Evolutionary conservation across 2,329 filamentous ascomycete genomes (phyloP).

Genomic region (Orbilia brochopaga): DNA sequence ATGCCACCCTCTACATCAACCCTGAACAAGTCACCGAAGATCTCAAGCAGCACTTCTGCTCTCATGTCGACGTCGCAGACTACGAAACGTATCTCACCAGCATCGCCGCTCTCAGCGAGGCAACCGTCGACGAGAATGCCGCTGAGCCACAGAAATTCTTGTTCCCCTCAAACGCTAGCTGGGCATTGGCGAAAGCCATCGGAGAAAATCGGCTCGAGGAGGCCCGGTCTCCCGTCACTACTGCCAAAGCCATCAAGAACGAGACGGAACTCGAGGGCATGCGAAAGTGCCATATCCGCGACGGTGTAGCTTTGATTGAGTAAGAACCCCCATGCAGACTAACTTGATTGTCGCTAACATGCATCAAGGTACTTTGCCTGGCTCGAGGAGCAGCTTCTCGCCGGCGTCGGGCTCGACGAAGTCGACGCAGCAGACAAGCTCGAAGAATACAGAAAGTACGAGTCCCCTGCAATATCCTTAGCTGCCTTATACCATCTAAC

Average conservation of each 20-base stretch:
- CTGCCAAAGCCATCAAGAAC: slow-evolving; percentile 95
- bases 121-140: slow-evolving; percentile 55
- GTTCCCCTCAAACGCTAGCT: slow-evolving; percentile 86
- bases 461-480: background rate
- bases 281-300: slow-evolving; percentile 89
- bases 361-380: slow-evolving; percentile 78
- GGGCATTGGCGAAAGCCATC: slow-evolving; percentile 85
- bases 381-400: slow-evolving; percentile 85
- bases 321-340: slow-evolving; percentile 8
- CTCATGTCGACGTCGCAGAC: slow-evolving; percentile 75
- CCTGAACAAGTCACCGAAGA: slow-evolving; percentile 74
- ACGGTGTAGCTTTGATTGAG: slow-evolving; percentile 86
- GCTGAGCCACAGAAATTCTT: slow-evolving; percentile 68
- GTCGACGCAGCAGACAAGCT: slow-evolving; percentile 91
- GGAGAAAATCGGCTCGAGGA: slow-evolving; percentile 87
- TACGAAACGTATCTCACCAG: slow-evolving; percentile 84
- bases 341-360: slow-evolving; percentile 10
- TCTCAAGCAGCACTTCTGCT: slow-evolving; percentile 71
- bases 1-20: slow-evolving; percentile 83
- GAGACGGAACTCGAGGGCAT: slow-evolving; percentile 87
- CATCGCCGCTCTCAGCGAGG: slow-evolving; percentile 66
- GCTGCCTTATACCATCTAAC: background rate
- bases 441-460: slow-evolving; percentile 68
- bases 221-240: slow-evolving; percentile 80
- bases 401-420: slow-evolving; percentile 77